These are phyloP conservation scores for Dactylonectria macrodidyma DNA, from an alignment of 2,329 filamentous ascomycete genomes.

Conservation along the genomic window DNA sequence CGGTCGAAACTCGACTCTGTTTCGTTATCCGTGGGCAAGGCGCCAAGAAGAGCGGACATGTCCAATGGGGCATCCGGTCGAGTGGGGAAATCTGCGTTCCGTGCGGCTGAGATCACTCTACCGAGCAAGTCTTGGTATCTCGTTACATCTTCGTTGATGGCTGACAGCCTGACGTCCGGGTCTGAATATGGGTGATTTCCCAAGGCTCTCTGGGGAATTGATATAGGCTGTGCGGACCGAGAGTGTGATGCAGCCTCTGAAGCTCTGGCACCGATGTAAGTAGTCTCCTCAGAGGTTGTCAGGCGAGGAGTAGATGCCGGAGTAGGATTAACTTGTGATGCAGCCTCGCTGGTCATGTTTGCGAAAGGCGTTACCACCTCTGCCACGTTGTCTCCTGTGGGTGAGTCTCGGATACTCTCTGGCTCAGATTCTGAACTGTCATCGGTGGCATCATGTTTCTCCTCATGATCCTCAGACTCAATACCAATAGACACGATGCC, in stretches of 20 bases:
- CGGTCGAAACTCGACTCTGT: not conserved
- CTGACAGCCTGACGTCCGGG: not conserved
- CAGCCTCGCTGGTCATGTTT: not conserved
- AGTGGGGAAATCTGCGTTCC: not conserved
- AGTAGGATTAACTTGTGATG: not conserved
- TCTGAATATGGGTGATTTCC: not conserved
- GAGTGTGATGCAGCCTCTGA: not conserved
- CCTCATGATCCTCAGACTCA: not conserved
- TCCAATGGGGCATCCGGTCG: not conserved
- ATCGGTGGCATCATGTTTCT: not conserved
- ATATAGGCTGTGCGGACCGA: not conserved
- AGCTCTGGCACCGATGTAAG: not conserved
- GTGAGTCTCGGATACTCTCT: not conserved
- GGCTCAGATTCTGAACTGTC: slow-evolving; percentile 1
- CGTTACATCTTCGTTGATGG: not conserved
- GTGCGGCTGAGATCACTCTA: slow-evolving; percentile 5
- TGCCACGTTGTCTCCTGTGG: not conserved
- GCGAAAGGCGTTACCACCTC: not conserved
- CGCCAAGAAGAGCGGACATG: not conserved
- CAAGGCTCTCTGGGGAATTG: not conserved
- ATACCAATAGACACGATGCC: not conserved
- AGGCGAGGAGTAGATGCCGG: not conserved
- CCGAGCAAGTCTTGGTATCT: slow-evolving; percentile 8
- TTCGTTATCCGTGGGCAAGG: not conserved
- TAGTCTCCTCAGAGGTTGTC: not conserved